phyloP scores from a whole-genome alignment of 2,329 filamentous ascomycete species.

The Alternaria viburni region DNA sequence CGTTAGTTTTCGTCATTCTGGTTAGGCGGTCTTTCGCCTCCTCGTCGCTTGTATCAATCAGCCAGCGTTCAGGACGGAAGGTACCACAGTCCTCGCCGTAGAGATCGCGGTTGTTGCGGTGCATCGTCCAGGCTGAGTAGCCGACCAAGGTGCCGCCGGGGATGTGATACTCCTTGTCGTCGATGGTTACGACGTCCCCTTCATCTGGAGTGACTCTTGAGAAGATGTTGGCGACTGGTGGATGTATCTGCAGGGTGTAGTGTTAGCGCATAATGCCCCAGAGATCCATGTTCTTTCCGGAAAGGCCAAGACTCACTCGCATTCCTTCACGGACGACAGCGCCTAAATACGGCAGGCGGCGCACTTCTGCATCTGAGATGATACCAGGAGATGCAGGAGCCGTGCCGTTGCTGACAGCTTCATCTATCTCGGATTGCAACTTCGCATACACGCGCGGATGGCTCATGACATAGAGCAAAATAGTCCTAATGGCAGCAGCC shows the following conservation, averaged over 20 bases:
- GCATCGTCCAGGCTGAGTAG: slow-evolving; percentile 43
- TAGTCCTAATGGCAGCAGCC: slow-evolving; percentile 61
- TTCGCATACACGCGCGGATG: slow-evolving; percentile 55
- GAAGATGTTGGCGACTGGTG: slow-evolving; percentile 46
- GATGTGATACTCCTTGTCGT: slow-evolving; percentile 36
- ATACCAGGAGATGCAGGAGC: slow-evolving; percentile 42
- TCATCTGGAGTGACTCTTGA: slow-evolving; percentile 37
- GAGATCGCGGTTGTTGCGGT: slow-evolving; percentile 36
- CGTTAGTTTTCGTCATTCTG: slow-evolving; percentile 41
- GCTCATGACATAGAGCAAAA: slow-evolving; percentile 60
- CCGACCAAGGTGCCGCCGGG: slow-evolving; percentile 45
- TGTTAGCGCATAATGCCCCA: background rate
- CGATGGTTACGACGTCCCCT: slow-evolving; percentile 41
- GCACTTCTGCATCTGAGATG: slow-evolving; percentile 57
- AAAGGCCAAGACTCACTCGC: slow-evolving; percentile 24
- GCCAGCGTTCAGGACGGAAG: slow-evolving; percentile 60
- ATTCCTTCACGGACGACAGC: slow-evolving; percentile 57
- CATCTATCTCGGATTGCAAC: slow-evolving; percentile 56
- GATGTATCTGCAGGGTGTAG: slow-evolving; percentile 44
- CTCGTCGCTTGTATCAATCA: slow-evolving; percentile 35
- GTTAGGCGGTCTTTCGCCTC: slow-evolving; percentile 33
- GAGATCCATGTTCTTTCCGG: background rate
- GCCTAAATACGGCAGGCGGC: slow-evolving; percentile 52
- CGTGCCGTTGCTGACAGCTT: slow-evolving; percentile 47
- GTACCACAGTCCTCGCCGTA: slow-evolving; percentile 51